Conservation (phyloP, 2,329 filamentous ascomycete genomes). For the Beauveria rudraprayagi region DNA sequence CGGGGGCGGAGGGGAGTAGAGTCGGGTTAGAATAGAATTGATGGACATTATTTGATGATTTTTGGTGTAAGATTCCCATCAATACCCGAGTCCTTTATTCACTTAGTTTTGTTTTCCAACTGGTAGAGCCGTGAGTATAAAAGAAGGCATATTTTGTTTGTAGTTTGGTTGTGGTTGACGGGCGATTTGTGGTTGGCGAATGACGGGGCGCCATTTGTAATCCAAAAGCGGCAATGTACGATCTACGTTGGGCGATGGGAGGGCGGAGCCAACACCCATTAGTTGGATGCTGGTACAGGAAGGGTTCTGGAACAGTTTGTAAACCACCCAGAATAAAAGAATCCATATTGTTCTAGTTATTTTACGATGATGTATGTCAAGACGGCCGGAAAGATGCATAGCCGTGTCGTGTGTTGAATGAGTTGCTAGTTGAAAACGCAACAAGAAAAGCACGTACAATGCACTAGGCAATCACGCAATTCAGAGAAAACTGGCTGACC, state of each 20-base stretch:
- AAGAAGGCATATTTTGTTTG: neutral
- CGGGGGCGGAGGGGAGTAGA: neutral
- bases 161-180: neutral
- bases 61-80: too few species aligned
- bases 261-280: neutral
- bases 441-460: constrained; percentile 11
- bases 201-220: constrained; percentile 17
- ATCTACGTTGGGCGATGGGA: neutral
- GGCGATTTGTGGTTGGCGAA: neutral
- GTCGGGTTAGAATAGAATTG: too few species aligned
- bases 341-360: too few species aligned
- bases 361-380: too few species aligned
- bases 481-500: constrained; percentile 18
- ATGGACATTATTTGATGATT: too few species aligned
- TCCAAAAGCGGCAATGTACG: constrained; percentile 7
- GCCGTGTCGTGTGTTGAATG: neutral
- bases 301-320: neutral
- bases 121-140: too few species aligned
- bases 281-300: neutral
- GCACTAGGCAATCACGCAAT: constrained; percentile 30
- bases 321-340: neutral
- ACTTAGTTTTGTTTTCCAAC: too few species aligned
- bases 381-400: neutral
- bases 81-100: too few species aligned
- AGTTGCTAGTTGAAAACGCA: neutral